phyloP scores from a whole-genome alignment of 2,329 filamentous ascomycete species.

The Ascomycota sp. region DNA sequence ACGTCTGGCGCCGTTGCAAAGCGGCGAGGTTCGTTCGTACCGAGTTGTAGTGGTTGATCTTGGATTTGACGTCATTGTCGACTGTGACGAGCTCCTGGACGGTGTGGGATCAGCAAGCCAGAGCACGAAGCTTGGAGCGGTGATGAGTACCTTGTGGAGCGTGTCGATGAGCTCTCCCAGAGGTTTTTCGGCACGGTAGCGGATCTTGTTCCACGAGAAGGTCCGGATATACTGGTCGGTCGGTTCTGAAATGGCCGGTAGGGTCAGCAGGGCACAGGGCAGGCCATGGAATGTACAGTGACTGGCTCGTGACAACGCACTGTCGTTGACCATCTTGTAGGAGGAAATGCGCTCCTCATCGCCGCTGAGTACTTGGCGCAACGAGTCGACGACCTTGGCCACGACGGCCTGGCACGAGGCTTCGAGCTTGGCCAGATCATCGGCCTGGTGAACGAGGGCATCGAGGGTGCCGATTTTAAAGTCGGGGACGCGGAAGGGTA shows the following conservation, averaged over 20 bases:
- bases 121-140: no score
- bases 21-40: slow-evolving; percentile 68
- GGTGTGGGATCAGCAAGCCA: no score
- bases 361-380: slow-evolving; percentile 64
- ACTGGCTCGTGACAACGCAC: slow-evolving; percentile 30
- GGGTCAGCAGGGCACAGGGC: no score
- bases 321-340: slow-evolving; percentile 89
- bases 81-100: slow-evolving; percentile 74
- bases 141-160: slow-evolving; percentile 72
- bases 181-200: slow-evolving; percentile 84
- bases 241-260: slow-evolving; percentile 44
- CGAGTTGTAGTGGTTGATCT: slow-evolving; percentile 85
- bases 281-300: no score
- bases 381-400: slow-evolving; percentile 68
- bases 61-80: slow-evolving; percentile 88
- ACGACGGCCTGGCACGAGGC: slow-evolving; percentile 62
- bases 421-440: slow-evolving; percentile 82
- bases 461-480: slow-evolving; percentile 98
- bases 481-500: slow-evolving; percentile 65
- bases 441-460: slow-evolving; percentile 84
- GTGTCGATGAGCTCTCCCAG: slow-evolving; percentile 72
- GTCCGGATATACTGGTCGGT: slow-evolving; percentile 78
- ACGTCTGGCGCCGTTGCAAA: slow-evolving; percentile 78
- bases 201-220: slow-evolving; percentile 95
- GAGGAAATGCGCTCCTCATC: slow-evolving; percentile 65